Percentiles rank a stretch among this genome's conserved stretches.
These are phyloP conservation scores for Boechera stricta DNA, from an alignment of 345 rosid genomes.

Conservation along the genomic window DNA sequence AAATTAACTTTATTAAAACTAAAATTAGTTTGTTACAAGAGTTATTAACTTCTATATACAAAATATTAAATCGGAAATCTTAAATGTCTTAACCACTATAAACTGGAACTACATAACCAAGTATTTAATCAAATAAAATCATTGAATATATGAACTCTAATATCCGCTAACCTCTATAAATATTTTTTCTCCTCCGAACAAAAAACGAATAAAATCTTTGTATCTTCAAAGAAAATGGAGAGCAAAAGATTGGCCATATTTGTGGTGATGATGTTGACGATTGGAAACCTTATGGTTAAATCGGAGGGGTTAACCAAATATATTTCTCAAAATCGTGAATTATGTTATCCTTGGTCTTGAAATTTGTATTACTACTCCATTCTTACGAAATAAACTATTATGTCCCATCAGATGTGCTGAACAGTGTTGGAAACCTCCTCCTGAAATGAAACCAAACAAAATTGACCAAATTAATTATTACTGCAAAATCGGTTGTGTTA, in stretches of 20 bases:
- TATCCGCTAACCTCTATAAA: not conserved
- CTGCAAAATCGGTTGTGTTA: not conserved
- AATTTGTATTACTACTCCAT: not conserved
- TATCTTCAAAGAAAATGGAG: constrained; percentile 20
- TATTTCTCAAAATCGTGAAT: not conserved
- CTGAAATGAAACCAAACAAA: too few species aligned
- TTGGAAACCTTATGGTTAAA: constrained; percentile 5
- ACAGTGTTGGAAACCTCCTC: not conserved
- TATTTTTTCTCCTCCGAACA: not conserved
- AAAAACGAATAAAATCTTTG: not conserved
- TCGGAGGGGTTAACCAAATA: not conserved
- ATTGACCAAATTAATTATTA: not conserved
- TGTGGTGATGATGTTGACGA: constrained; percentile 11
- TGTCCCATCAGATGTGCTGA: not conserved
- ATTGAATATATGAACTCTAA: too few species aligned
- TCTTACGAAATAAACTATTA: not conserved
- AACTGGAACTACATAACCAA: too few species aligned
- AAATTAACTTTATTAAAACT: too few species aligned
- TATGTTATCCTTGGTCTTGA: not conserved
- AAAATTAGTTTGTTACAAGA: too few species aligned
- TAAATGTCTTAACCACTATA: too few species aligned
- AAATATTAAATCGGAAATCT: too few species aligned
- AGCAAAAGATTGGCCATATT: not conserved
- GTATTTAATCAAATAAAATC: too few species aligned
- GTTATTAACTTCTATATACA: too few species aligned